Base-by-base conservation (phyloP, 2,329 filamentous ascomycete genomes). In the Aspergillus proliferans region DNA sequence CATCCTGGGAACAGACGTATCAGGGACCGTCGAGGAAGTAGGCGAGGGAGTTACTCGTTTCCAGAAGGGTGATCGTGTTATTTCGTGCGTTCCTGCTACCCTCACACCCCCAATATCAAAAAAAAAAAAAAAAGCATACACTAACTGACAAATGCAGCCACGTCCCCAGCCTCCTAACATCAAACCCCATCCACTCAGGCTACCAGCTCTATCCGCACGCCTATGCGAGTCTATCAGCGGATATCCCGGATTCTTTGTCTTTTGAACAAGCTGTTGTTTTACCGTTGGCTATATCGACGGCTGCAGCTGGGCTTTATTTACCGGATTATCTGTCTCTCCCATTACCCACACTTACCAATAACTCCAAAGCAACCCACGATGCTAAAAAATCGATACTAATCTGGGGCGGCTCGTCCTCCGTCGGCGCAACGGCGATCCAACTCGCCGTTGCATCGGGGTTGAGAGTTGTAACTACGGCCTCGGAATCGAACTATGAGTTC, bases 381-480 rank as follows among this genome's bases (percentile, higher is more conserved):
- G 46, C 34, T 4, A 39, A 30, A 3, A 22, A 50, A n/a, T 36
- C 19, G 3, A 6, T 75, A 0, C 55, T 80, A 4, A 59, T 80
- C 12, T 81, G 76, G 74, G 78, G 78, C n/a, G 79, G 77, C 0
- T 70, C 74, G 2, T 71, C 73, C 0, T 68, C 66, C 18, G 74
- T 77, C 2, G 76, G 78, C 0, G 67, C 67, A 28, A 65, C 60
- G 3, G 72, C 71, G 0, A 71, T 76, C 40, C 74, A 77, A 49
- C 57, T 76, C 4, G 72, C 71, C 0, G 63, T 58, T 0, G 68
- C 66, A 0, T 57, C 70, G 10, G 72, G 73, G 4, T 66, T 71
- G 46, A 65, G 67, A 21, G 71, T 77, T 8, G 55, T 71, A 47
- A 61, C 62, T 1, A 71, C 72, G 0, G 65, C 67, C 0, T 69